Conservation (phyloP, 2,329 filamentous ascomycete species). For the Raffaelea albimanens region DNA sequence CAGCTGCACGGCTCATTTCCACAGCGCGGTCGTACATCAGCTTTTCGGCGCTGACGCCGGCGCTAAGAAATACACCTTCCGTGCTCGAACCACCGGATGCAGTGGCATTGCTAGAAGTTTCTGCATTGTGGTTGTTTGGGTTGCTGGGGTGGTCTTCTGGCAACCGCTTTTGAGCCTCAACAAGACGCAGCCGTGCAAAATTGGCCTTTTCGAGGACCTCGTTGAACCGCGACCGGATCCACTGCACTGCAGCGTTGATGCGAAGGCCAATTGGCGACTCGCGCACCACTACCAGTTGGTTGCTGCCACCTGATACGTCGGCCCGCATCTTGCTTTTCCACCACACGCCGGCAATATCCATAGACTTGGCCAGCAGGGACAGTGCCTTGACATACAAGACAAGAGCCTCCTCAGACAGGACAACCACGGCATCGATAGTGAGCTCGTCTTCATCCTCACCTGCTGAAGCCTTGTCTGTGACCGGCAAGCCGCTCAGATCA, state of each 20-base stretch:
- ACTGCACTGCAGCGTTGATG: constrained; percentile 91
- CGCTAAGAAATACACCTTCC: constrained; percentile 74
- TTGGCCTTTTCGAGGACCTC: constrained; percentile 96
- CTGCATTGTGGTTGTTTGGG: constrained; percentile 56
- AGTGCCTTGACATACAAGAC: constrained; percentile 95
- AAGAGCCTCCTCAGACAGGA: constrained; percentile 85
- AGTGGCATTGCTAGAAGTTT: constrained; percentile 23
- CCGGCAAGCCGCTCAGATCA: constrained; percentile 52
- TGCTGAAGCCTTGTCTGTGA: constrained; percentile 36
- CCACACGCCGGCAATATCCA: constrained; percentile 91
- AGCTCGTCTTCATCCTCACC: constrained; percentile 64
- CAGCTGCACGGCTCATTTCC: constrained; percentile 91
- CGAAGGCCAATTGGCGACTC: constrained; percentile 51
- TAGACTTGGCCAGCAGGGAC: constrained; percentile 80
- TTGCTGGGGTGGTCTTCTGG: constrained; percentile 80
- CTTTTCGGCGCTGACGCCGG: constrained; percentile 88
- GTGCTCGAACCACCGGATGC: constrained; percentile 47
- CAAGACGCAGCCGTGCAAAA: constrained; percentile 77
- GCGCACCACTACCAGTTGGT: constrained; percentile 26
- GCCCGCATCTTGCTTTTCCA: constrained; percentile 64
- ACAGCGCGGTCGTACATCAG: constrained; percentile 96
- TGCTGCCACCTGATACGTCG: constrained; percentile 9
- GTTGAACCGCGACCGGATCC: constrained; percentile 90
- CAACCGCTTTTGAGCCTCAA: constrained; percentile 75
- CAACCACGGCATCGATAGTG: constrained; percentile 75